phyloP scores from a whole-genome alignment of 2,329 filamentous ascomycete genomes.

The Colletotrichum viniferum region DNA sequence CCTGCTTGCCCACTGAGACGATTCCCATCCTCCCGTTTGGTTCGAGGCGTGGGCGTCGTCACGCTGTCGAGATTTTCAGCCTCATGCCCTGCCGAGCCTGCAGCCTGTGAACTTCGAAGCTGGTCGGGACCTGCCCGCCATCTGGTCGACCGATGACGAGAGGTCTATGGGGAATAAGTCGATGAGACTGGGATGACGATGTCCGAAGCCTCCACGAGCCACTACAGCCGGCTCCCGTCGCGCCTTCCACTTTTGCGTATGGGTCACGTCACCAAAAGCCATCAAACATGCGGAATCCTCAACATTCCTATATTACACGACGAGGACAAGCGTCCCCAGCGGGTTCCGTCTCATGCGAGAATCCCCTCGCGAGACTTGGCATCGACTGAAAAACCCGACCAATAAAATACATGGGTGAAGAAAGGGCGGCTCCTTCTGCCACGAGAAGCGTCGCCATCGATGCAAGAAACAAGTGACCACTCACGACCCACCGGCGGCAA shows the following conservation, averaged over 20 bases:
- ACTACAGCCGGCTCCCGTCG: fast-evolving
- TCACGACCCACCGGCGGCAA: not conserved
- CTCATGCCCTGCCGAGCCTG: not conserved
- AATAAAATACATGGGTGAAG: not conserved
- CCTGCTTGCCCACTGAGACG: not conserved
- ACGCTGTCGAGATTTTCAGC: not conserved
- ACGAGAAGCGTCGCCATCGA: not conserved
- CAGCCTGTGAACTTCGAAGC: too few relatives aligned
- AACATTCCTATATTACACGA: not conserved
- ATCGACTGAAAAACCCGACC: not conserved
- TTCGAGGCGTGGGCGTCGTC: not conserved
- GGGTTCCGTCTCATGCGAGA: not conserved
- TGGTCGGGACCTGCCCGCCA: not conserved
- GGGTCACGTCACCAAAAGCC: not conserved
- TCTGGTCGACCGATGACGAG: not conserved
- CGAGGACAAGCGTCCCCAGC: not conserved
- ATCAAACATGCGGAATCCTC: not conserved
- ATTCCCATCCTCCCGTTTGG: not conserved
- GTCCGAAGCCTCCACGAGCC: not conserved
- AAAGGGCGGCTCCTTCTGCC: not conserved
- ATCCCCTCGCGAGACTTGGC: not conserved
- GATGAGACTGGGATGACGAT: fast-evolving
- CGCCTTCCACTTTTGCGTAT: fast-evolving
- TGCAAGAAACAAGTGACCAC: not conserved
- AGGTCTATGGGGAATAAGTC: fast-evolving